Base-by-base conservation (phyloP, 495 filamentous ascomycete species). In the Usnea hakonensis region DNA sequence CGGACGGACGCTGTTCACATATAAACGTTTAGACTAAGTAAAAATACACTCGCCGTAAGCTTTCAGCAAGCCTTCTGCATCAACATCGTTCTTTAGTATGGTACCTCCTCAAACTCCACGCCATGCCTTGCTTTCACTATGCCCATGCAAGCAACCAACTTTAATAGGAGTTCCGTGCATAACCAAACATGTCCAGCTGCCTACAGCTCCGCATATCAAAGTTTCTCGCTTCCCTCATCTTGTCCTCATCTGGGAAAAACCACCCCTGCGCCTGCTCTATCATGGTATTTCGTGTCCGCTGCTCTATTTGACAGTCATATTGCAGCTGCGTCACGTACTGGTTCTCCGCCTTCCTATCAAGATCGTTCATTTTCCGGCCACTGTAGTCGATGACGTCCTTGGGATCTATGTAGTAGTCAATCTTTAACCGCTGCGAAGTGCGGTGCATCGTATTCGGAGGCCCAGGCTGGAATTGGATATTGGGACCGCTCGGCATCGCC, bases 381-480 rank as follows among this genome's bases (percentile, higher is more conserved):
- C 77, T 85, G 72, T 83, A 91, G 28, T 87, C 84, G 26, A 81
- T 78, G 19, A 96, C 80, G 17, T 96, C 92, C 3, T 71, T 64
- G 1, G 91, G 92, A 71, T 93, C 88, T 55, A 97, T 78, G 68
- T 79, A 98, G 77, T 96, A 97, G 53, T 89, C 84, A 55, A 94
- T 78, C 54, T 86, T 84, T 53, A 90, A 76, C 35, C 81, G 78
- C 1, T 81, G 80, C 33, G 88, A 92, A n/a, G 78, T 85, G 32
- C 89, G 86, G 59, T 85, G 82, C 65, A 85, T 70, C 21, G 89
- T 95, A 70, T 90, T 81, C 8, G 90, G 90, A 7, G 85, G 79
- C 16, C 77, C 67, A 1, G 87, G 78, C 16, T 75, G 72, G 68
- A 91, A 91, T 58, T 83, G 81, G 72, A 90, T 85, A 10, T 77